A percentile compares a stretch with the other conserved stretches of the same genome.
These are phyloP conservation scores for Penstemon newberryi DNA, from an alignment of 257 asterid genomes.

Conservation along the genomic window DNA sequence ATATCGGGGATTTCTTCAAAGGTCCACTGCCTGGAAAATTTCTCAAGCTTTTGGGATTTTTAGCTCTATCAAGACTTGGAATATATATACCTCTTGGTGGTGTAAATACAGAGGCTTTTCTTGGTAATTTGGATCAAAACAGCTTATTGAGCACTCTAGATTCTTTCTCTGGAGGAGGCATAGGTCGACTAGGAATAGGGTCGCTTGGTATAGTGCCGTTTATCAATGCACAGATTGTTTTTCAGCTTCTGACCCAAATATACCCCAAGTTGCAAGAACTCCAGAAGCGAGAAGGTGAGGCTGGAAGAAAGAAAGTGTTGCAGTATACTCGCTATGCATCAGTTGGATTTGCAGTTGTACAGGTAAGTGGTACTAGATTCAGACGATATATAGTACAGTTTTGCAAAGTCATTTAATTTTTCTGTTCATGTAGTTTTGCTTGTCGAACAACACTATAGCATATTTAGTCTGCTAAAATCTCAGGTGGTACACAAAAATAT, in stretches of 20 bases:
- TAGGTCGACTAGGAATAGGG: constrained; percentile 95
- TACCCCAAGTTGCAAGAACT: constrained; percentile 96
- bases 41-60: constrained; percentile 83
- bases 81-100: constrained; percentile 97
- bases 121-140: constrained; percentile 86
- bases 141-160: constrained; percentile 90
- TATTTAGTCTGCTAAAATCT: too few species aligned
- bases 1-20: constrained; percentile 94
- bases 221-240: constrained; percentile 94
- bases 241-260: constrained; percentile 94
- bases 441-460: neutral
- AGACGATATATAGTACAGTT: neutral
- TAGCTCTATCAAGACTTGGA: constrained; percentile 91
- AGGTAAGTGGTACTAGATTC: constrained; percentile 48
- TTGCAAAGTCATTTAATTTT: neutral
- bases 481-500: too few species aligned
- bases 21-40: constrained; percentile 97
- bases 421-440: constrained; percentile 9
- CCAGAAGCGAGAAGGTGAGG: constrained; percentile 95
- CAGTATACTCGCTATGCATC: constrained; percentile 99
- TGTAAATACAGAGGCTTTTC: constrained; percentile 88
- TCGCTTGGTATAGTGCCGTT: constrained; percentile 98
- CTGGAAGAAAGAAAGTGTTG: constrained; percentile 91
- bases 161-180: constrained; percentile 98
- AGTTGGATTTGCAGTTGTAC: constrained; percentile 94